Percentiles rank a stretch among this genome's conserved stretches.
Evolutionary conservation across 257 asterid genomes (phyloP).

Genomic region (Plantago major): DNA sequence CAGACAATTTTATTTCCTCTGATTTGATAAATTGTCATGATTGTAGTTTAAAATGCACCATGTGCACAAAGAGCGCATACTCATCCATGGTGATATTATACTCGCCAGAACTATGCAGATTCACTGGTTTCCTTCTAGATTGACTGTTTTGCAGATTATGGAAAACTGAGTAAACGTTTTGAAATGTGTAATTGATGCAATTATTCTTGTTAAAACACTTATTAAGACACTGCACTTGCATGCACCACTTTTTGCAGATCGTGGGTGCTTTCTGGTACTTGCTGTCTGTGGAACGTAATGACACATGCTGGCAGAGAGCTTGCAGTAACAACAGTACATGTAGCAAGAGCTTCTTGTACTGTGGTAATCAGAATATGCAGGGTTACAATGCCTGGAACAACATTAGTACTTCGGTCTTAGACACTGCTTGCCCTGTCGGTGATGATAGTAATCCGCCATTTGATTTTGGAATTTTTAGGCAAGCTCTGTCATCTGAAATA

Average conservation of each 20-base stretch:
- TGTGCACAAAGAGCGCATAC: too few relatives aligned
- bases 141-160: background rate
- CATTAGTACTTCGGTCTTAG: constrained; percentile 46
- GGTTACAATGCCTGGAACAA: constrained; percentile 53
- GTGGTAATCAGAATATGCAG: constrained; percentile 67
- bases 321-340: constrained; percentile 49
- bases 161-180: background rate
- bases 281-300: constrained; percentile 88
- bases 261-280: constrained; percentile 99
- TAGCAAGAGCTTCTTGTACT: constrained; percentile 62
- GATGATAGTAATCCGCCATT: constrained; percentile 63
- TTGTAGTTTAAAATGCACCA: too few relatives aligned
- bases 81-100: too few relatives aligned
- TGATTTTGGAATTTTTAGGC: constrained; percentile 89
- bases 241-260: constrained; percentile 47
- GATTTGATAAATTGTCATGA: background rate
- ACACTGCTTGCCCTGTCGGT: constrained; percentile 54
- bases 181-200: background rate
- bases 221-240: background rate
- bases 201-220: constrained; percentile 11
- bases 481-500: constrained; percentile 78
- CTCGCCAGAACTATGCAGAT: background rate
- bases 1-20: constrained; percentile 6
- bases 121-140: background rate
- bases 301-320: constrained; percentile 94